phyloP scores from a whole-genome alignment of 1,284 basidiomycete genomes.

The Heliocybe sulcata region DNA sequence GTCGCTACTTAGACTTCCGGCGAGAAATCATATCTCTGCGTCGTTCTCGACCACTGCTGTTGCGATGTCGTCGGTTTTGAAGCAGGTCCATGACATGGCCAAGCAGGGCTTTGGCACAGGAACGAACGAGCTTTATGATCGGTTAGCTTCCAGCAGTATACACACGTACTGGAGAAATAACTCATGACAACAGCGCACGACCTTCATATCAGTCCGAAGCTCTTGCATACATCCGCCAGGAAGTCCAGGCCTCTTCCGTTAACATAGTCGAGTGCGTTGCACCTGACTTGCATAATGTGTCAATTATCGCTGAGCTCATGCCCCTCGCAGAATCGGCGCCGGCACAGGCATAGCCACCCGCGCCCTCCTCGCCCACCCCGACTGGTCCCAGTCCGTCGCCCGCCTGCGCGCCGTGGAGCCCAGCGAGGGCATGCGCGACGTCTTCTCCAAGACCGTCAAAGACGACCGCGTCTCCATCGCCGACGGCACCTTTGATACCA shows the following conservation, averaged over 20 bases:
- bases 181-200: conserved; percentile 37
- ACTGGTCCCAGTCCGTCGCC: conserved; percentile 41
- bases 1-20: neutral
- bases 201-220: conserved; percentile 63
- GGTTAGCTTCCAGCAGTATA: conserved; percentile 32
- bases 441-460: conserved; percentile 42
- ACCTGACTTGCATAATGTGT: neutral
- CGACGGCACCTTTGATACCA: conserved; percentile 62
- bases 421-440: conserved; percentile 63
- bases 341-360: conserved; percentile 81
- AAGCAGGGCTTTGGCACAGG: conserved; percentile 59
- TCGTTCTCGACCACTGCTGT: neutral
- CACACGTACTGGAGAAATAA: neutral
- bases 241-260: conserved; percentile 28
- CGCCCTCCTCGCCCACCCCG: conserved; percentile 56
- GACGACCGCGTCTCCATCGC: conserved; percentile 43
- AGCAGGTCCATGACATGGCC: conserved; percentile 45
- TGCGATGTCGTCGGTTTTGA: conserved; percentile 21
- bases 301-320: neutral
- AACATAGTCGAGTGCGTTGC: conserved; percentile 66
- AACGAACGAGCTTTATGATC: conserved; percentile 72
- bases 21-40: too few relatives aligned
- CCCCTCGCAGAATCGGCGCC: conserved; percentile 45
- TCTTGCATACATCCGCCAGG: conserved; percentile 46
- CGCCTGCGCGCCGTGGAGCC: conserved; percentile 64